Evolutionary conservation across 2,329 filamentous ascomycete genomes (phyloP).

Genomic region (Aspergillus nomiae): DNA sequence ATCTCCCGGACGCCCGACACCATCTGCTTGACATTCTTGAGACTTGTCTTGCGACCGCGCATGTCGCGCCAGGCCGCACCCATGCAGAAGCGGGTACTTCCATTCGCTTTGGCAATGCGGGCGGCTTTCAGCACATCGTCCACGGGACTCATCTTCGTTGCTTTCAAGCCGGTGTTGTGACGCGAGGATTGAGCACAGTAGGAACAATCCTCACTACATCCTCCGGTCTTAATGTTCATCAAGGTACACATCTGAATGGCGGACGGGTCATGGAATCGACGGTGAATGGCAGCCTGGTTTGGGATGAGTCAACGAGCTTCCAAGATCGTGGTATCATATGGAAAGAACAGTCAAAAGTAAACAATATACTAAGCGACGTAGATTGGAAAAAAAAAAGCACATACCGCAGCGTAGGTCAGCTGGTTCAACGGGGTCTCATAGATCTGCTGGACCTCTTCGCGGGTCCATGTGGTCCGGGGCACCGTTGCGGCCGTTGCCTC

Average conservation of each 20-base stretch:
- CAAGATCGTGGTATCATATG: background rate
- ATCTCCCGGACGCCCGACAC: slow-evolving; percentile 75
- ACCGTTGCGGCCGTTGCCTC: slow-evolving; percentile 38
- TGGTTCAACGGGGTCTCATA: slow-evolving; percentile 82
- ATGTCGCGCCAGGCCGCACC: slow-evolving; percentile 93
- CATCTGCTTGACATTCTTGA: slow-evolving; percentile 86
- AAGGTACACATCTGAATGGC: slow-evolving; percentile 90
- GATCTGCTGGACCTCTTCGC: slow-evolving; percentile 76
- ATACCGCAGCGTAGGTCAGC: slow-evolving; percentile 72
- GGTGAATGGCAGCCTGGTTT: slow-evolving; percentile 70
- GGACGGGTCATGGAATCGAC: slow-evolving; percentile 79
- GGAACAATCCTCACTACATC: slow-evolving; percentile 88
- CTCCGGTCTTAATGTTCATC: slow-evolving; percentile 96
- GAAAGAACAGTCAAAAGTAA: background rate
- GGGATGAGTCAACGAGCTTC: background rate
- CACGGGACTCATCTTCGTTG: slow-evolving; percentile 76
- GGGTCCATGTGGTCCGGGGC: slow-evolving; percentile 75
- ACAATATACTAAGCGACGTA: background rate
- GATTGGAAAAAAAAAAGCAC: slow-evolving; percentile 25
- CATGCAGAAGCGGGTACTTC: slow-evolving; percentile 93
- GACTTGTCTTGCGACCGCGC: slow-evolving; percentile 80
- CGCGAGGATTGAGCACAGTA: slow-evolving; percentile 90
- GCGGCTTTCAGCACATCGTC: slow-evolving; percentile 80
- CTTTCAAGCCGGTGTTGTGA: slow-evolving; percentile 74
- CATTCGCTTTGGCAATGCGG: slow-evolving; percentile 74